Evolutionary conservation across 108 stramenopile genomes (phyloP).

Genomic region (Chaetoceros tenuissimus): DNA sequence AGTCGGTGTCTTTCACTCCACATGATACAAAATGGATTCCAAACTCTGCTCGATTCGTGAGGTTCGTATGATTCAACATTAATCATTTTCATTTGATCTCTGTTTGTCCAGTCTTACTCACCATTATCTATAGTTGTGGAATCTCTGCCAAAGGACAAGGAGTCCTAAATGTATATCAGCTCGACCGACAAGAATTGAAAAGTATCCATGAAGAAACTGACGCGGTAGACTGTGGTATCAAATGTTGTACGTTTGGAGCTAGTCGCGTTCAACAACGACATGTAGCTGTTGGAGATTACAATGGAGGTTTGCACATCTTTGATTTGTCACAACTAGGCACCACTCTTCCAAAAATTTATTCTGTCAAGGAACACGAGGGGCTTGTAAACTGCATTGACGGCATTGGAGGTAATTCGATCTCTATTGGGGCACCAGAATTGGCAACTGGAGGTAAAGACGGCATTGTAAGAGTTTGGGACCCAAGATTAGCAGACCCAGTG

Average conservation of each 20-base stretch:
- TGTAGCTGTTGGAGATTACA: conserved; percentile 69
- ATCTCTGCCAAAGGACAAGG: conserved; percentile 75
- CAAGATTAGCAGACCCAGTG: conserved; percentile 54
- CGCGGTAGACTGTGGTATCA: conserved; percentile 57
- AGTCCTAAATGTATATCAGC: conserved; percentile 58
- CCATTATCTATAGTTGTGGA: too few species aligned
- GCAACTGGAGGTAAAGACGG: conserved; percentile 86
- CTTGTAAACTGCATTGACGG: conserved; percentile 83
- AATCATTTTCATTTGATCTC: too few species aligned
- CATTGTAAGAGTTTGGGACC: conserved; percentile 81
- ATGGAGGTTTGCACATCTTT: conserved; percentile 35
- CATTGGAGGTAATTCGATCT: conserved; percentile 51
- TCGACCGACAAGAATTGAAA: conserved; percentile 56
- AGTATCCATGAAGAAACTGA: conserved; percentile 26
- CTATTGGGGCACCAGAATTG: conserved; percentile 76
- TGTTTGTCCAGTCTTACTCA: too few species aligned
- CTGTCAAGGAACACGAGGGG: conserved; percentile 44
- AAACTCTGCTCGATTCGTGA: conserved; percentile 59
- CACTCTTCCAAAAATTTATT: conserved; percentile 29
- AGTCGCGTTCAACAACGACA: conserved; percentile 55
- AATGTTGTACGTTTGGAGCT: conserved; percentile 86
- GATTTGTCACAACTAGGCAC: conserved; percentile 28
- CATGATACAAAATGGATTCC: conserved; percentile 80
- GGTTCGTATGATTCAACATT: too few species aligned
- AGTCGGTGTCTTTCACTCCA: conserved; percentile 65